Conservation (phyloP, 1,139 yeast genomes). For the Yamadazyma diddensiae region DNA sequence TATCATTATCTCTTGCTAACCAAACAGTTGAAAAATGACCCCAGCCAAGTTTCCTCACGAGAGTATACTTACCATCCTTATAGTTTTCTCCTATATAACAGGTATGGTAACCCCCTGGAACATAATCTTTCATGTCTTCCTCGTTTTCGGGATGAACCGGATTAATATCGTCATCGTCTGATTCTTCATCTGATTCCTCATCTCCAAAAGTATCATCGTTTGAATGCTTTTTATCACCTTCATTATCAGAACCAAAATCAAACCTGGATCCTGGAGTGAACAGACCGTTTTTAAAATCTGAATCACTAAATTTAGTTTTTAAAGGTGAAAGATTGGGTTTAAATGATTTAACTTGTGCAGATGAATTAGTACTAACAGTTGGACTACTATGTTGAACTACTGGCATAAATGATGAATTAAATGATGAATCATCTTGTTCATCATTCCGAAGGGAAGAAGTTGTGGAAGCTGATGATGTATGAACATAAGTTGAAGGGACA, state of each 20-base stretch:
- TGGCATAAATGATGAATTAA: conserved; percentile 19
- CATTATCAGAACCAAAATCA: conserved; percentile 14
- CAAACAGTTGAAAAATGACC: conserved; percentile 53
- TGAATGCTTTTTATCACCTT: conserved; percentile 15
- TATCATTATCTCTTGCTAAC: conserved; percentile 53
- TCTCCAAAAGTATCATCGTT: conserved; percentile 30
- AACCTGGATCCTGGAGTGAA: conserved; percentile 16
- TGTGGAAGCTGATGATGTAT: conserved; percentile 6
- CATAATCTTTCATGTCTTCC: conserved; percentile 68
- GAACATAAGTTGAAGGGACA: neutral
- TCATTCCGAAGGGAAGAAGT: conserved; percentile 2
- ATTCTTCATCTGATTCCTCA: conserved; percentile 45
- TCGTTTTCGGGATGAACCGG: conserved; percentile 52
- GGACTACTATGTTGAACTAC: conserved; percentile 25
- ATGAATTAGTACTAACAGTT: conserved; percentile 26
- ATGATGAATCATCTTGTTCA: conserved; percentile 4
- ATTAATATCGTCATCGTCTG: conserved; percentile 32
- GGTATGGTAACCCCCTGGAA: conserved; percentile 86
- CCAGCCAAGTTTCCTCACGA: conserved; percentile 70
- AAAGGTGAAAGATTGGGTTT: conserved; percentile 39
- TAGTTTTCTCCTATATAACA: conserved; percentile 73
- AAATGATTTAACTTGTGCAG: conserved; percentile 25
- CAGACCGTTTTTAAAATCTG: conserved; percentile 9
- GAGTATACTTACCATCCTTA: conserved; percentile 55
- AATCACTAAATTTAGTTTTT: conserved; percentile 29